Conservation (phyloP, 139 green algal genomes). For the Astrephomene gubernaculifera region DNA sequence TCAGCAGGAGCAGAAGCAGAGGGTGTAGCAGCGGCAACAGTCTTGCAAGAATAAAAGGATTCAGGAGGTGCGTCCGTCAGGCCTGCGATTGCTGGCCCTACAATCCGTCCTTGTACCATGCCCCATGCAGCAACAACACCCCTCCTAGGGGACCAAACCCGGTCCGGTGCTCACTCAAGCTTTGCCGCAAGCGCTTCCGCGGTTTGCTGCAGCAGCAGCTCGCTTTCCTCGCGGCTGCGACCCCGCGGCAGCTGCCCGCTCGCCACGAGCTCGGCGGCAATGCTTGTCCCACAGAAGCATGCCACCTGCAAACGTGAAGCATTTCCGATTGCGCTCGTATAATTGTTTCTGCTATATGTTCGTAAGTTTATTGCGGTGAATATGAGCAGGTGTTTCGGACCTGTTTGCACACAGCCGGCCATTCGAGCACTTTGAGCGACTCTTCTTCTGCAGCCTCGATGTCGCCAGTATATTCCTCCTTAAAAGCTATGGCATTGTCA, state of each 20-base stretch:
- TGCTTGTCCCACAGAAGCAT: constrained; percentile 74
- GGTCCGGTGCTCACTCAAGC: constrained; percentile 52
- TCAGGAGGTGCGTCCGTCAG: too few relatives aligned
- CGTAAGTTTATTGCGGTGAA: background rate
- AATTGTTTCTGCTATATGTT: background rate
- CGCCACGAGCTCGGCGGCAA: constrained; percentile 66
- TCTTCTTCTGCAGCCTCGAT: constrained; percentile 51
- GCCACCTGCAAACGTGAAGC: constrained; percentile 78
- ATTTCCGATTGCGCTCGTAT: too few relatives aligned
- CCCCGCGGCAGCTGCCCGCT: constrained; percentile 61
- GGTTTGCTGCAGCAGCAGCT: constrained; percentile 81
- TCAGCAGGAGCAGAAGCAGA: background rate
- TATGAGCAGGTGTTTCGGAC: constrained; percentile 5
- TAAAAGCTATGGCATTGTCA: too few relatives aligned
- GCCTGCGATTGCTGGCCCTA: too few relatives aligned
- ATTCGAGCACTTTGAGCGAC: constrained; percentile 77
- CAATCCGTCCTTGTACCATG: too few relatives aligned
- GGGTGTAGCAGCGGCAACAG: too few relatives aligned
- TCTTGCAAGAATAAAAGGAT: too few relatives aligned
- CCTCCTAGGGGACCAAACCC: too few relatives aligned
- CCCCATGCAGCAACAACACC: too few relatives aligned
- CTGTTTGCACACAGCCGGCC: constrained; percentile 72
- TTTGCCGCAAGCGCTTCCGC: constrained; percentile 64
- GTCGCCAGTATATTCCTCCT: too few relatives aligned
- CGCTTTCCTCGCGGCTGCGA: constrained; percentile 58